A percentile compares a stretch with the other conserved stretches of the same genome.
Evolutionary conservation across 1,139 yeast species (phyloP).

Genomic region (Magnusiomyces ingens): DNA sequence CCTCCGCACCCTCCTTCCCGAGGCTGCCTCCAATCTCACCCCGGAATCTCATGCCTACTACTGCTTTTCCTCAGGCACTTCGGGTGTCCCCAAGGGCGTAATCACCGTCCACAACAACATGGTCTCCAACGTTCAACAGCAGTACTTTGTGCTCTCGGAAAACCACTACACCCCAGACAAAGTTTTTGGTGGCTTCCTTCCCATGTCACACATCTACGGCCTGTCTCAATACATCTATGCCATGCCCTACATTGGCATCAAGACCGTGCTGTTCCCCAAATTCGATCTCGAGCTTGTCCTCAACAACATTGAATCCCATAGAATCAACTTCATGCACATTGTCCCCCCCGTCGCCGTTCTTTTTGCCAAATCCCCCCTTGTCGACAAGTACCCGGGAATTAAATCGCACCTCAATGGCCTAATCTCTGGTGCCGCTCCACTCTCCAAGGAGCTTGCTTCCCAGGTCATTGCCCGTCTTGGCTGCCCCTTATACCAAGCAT

Average conservation of each 20-base stretch:
- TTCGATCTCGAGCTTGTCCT: conserved; percentile 32
- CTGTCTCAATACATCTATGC: conserved; percentile 26
- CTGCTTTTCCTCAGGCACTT: conserved; percentile 68
- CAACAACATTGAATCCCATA: conserved; percentile 24
- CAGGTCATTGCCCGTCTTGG: conserved; percentile 24
- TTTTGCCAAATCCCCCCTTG: conserved; percentile 34
- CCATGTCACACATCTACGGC: conserved; percentile 37
- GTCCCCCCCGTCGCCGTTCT: conserved; percentile 38
- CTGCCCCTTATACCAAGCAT: conserved; percentile 47
- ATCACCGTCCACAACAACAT: conserved; percentile 47
- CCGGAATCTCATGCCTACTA: conserved; percentile 30
- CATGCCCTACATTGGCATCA: conserved; percentile 22
- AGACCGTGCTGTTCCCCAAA: conserved; percentile 29
- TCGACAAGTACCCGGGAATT: conserved; percentile 28
- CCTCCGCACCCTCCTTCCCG: neutral
- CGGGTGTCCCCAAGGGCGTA: conserved; percentile 72
- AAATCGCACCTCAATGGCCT: conserved; percentile 22
- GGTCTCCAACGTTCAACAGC: conserved; percentile 29
- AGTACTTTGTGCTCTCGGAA: conserved; percentile 10
- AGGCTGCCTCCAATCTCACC: neutral
- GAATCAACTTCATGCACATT: conserved; percentile 26
- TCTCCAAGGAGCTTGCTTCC: conserved; percentile 26
- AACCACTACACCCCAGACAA: conserved; percentile 11
- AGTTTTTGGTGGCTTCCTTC: conserved; percentile 26
- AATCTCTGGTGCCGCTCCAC: conserved; percentile 37